phyloP scores from a whole-genome alignment of 257 asterid genomes.

The Solanum habrochaites region DNA sequence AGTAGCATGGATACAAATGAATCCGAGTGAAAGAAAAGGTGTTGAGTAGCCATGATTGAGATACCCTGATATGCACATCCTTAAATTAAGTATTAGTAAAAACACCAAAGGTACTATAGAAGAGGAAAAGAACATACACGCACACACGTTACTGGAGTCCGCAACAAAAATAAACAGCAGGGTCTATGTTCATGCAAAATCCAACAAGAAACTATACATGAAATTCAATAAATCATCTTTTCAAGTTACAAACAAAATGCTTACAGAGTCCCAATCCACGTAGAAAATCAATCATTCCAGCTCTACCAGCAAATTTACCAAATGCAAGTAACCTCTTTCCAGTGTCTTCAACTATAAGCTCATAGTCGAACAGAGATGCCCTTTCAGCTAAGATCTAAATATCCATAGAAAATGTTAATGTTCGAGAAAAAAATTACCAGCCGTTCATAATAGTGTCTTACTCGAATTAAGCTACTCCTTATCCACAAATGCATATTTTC shows the following conservation, averaged over 20 bases:
- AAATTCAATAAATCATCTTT: neutral
- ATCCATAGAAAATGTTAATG: neutral
- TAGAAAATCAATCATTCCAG: conserved; percentile 83
- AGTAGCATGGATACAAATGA: conserved; percentile 90
- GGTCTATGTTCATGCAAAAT: neutral
- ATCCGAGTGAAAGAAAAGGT: conserved; percentile 81
- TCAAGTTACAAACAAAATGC: conserved; percentile 1
- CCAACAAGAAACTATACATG: neutral
- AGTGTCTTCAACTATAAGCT: conserved; percentile 81
- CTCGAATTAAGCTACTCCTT: conserved; percentile 28
- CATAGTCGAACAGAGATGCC: conserved; percentile 83
- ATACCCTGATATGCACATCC: conserved; percentile 42
- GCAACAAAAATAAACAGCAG: neutral
- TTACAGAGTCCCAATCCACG: conserved; percentile 78
- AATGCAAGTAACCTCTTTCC: conserved; percentile 86
- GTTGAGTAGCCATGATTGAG: conserved; percentile 92
- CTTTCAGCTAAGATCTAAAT: conserved; percentile 60
- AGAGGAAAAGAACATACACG: neutral
- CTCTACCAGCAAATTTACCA: conserved; percentile 91
- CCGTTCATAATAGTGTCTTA: neutral
- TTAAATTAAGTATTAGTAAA: neutral
- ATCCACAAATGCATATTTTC: conserved; percentile 96
- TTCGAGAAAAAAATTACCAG: neutral
- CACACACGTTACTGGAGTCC: neutral
- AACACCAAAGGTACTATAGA: neutral